phyloP scores from a whole-genome alignment of 2,329 filamentous ascomycete genomes.

The Thelonectria blattea region DNA sequence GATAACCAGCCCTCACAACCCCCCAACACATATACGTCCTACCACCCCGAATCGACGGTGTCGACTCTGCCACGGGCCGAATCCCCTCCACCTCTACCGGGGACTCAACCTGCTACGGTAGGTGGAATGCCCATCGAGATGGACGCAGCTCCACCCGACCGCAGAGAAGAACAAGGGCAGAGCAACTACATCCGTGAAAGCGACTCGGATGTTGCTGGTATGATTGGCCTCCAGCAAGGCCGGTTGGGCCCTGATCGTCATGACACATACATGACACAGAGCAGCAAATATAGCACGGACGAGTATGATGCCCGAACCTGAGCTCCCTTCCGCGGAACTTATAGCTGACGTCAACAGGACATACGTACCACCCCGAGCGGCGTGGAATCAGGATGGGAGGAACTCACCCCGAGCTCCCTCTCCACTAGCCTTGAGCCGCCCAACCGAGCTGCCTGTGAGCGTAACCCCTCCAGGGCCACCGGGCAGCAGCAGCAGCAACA shows the following conservation, averaged over 20 bases:
- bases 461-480: constrained; percentile 44
- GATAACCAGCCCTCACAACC: constrained; percentile 47
- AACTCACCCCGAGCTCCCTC: constrained; percentile 55
- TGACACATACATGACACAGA: constrained; percentile 65
- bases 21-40: constrained; percentile 41
- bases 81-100: constrained; percentile 67
- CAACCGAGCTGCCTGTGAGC: constrained; percentile 46
- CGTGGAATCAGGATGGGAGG: constrained; percentile 58
- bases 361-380: constrained; percentile 62
- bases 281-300: constrained; percentile 74
- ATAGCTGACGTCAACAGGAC: constrained; percentile 42
- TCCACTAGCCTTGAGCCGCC: constrained; percentile 47
- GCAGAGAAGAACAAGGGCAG: constrained; percentile 51
- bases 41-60: constrained; percentile 51
- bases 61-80: constrained; percentile 64
- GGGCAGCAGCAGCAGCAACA: constrained; percentile 19
- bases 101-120: constrained; percentile 46
- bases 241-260: constrained; percentile 46
- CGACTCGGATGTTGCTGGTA: constrained; percentile 74
- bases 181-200: constrained; percentile 63
- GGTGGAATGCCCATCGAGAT: constrained; percentile 78
- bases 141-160: constrained; percentile 66
- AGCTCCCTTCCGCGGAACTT: neutral
- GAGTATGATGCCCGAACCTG: constrained; percentile 58
- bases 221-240: constrained; percentile 73